phyloP scores from a whole-genome alignment of 352 stramenopile genomes.

The Globisporangium middletonii region DNA sequence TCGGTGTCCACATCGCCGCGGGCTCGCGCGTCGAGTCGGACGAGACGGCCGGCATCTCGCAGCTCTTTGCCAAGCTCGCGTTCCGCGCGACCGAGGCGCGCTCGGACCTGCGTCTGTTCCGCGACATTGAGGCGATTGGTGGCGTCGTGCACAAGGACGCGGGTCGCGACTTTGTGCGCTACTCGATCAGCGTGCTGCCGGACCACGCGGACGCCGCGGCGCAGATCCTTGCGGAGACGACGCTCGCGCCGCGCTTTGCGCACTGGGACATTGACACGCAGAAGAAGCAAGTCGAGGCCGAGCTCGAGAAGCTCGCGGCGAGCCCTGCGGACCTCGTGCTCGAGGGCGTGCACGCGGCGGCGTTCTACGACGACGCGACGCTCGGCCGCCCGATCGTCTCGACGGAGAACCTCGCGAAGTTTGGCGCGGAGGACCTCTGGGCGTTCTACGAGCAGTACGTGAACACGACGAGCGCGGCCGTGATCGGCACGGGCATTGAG shows the following conservation, averaged over 20 bases:
- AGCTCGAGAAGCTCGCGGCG: constrained; percentile 34
- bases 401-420: constrained; percentile 48
- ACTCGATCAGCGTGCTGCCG: constrained; percentile 70
- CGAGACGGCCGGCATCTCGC: constrained; percentile 62
- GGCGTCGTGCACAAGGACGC: constrained; percentile 52
- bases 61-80: constrained; percentile 80
- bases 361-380: constrained; percentile 77
- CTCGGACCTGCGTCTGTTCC: constrained; percentile 78
- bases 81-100: constrained; percentile 69
- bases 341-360: constrained; percentile 62
- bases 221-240: constrained; percentile 75
- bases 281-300: constrained; percentile 58
- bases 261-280: constrained; percentile 73
- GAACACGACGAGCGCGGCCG: constrained; percentile 48
- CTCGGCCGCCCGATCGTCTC: constrained; percentile 48
- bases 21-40: constrained; percentile 62
- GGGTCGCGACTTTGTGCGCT: constrained; percentile 71
- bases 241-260: constrained; percentile 66
- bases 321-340: constrained; percentile 41
- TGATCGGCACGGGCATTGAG: constrained; percentile 57
- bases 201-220: constrained; percentile 59
- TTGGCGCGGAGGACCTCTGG: constrained; percentile 40
- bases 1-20: constrained; percentile 58
- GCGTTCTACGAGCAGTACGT: constrained; percentile 69
- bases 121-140: constrained; percentile 77